Percentiles rank a stretch among this genome's conserved stretches.
Evolutionary conservation across 768 basidiomycete species (phyloP).

Genomic region (Cytidiella melzeri): DNA sequence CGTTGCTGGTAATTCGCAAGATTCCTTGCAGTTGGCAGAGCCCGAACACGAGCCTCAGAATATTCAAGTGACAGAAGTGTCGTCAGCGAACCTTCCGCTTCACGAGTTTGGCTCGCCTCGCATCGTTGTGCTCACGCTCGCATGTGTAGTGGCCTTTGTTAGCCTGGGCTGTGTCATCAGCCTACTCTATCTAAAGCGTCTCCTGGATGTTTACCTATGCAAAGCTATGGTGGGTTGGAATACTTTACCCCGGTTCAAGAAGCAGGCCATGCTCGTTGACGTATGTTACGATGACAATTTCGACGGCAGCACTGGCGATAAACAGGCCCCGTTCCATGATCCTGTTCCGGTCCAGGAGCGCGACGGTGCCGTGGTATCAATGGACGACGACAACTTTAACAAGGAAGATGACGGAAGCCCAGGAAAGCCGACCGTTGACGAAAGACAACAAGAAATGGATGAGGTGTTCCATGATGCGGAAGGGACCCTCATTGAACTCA

Average conservation of each 20-base stretch:
- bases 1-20: neutral
- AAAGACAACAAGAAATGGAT: conserved; percentile 7
- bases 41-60: neutral
- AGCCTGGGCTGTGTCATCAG: conserved; percentile 19
- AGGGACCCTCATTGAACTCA: neutral
- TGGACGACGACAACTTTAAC: neutral
- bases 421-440: neutral
- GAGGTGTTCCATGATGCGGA: conserved; percentile 22
- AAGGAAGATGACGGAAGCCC: neutral
- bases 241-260: conserved; percentile 16
- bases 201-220: conserved; percentile 9
- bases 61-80: neutral
- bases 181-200: conserved; percentile 17
- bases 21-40: neutral
- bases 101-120: conserved; percentile 1
- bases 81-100: neutral
- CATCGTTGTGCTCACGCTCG: conserved; percentile 14
- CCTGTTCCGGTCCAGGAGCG: neutral
- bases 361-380: neutral
- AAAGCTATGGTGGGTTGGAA: conserved; percentile 18
- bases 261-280: conserved; percentile 1
- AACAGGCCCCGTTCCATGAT: conserved; percentile 11
- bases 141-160: conserved; percentile 16
- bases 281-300: conserved; percentile 2
- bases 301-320: conserved; percentile 12